Base-by-base conservation (phyloP, 768 basidiomycete species). In the Lentinus tigrinus region DNA sequence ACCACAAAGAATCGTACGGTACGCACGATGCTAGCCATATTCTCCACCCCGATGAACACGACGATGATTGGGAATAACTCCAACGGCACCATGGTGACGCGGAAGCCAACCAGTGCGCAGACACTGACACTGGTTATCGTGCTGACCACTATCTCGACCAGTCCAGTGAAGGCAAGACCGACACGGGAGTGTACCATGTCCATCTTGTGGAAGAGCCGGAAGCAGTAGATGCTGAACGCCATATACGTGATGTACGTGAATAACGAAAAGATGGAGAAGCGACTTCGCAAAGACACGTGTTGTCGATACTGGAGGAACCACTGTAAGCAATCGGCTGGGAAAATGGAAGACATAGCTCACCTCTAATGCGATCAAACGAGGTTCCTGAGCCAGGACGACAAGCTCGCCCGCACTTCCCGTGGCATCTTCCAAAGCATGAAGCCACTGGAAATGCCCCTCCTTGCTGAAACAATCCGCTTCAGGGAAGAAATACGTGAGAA, bases 51-150 rank as follows among this genome's bases (percentile, higher is more conserved):
- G 14, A 96, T 90, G 63, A 98, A 95, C 7, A 95, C 84, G 50
- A 99, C 94, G 37, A 97, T 89, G 57, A 98, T 90, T 1, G 95
- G 95, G 51, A 99, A 78, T 40, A 96, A 74, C 69, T 91, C 88
- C 91, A 89, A 93, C 43, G 93, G 93, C 24, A 95, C 90, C 85
- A 95, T 87, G 2, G 89, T 93, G 14, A 94, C 82, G 64, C 85
- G 87, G 73, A 93, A 94, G 1, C 94, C 93, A 43, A 91, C 84
- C 21, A 98, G 77, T 6, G 93, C 92, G 66, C 94, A 93, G 34
- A 97, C 92, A 67, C 93, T 95, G 46, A 97, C 79, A 65, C 91
- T 93, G 52, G 95, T 97, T 63, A 99, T 85, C 0, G 96, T 94
- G 75, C 93, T 95, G 57, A 92, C 93, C 7, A 88, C 77, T 42